Conservation (phyloP, 805 yeast species). For the Myxozyma vanderwaltii region DNA sequence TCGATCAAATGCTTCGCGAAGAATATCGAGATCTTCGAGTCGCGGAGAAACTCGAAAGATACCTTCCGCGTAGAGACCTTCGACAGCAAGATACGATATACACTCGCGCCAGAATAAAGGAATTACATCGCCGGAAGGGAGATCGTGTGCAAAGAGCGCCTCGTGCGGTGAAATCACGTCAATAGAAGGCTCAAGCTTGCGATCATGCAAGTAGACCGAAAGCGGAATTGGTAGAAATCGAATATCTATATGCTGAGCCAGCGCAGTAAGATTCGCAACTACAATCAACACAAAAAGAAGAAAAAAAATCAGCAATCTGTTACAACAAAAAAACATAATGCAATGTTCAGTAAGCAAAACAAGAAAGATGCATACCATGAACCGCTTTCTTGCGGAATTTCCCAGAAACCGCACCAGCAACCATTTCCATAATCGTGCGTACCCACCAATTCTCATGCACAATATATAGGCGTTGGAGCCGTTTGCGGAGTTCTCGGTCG, state of each 20-base stretch:
- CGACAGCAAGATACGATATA: slow-evolving; percentile 35
- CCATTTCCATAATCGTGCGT: slow-evolving; percentile 70
- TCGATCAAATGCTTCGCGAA: slow-evolving; percentile 46
- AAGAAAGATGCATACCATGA: slow-evolving; percentile 49
- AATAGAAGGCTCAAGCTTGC: slow-evolving; percentile 53
- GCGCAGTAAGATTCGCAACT: slow-evolving; percentile 48
- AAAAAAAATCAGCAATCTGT: not conserved
- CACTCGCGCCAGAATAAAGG: slow-evolving; percentile 40
- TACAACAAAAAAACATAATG: not conserved
- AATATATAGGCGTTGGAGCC: slow-evolving; percentile 64
- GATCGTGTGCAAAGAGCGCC: slow-evolving; percentile 41
- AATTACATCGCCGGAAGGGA: slow-evolving; percentile 37
- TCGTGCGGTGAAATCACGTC: slow-evolving; percentile 50
- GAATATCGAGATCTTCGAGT: slow-evolving; percentile 37
- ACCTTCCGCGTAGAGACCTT: slow-evolving; percentile 33
- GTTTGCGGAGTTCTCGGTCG: slow-evolving; percentile 56
- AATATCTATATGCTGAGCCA: slow-evolving; percentile 67
- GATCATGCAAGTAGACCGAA: slow-evolving; percentile 70
- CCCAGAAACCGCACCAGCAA: slow-evolving; percentile 61
- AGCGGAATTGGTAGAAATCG: slow-evolving; percentile 75
- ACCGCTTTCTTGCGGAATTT: slow-evolving; percentile 49
- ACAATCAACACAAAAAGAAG: no score
- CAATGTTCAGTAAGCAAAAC: not conserved
- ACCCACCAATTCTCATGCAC: slow-evolving; percentile 93
- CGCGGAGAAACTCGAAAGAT: slow-evolving; percentile 35